Evolutionary conservation across 495 filamentous ascomycete species (phyloP).

Genomic region (Jackrogersella multiformis): DNA sequence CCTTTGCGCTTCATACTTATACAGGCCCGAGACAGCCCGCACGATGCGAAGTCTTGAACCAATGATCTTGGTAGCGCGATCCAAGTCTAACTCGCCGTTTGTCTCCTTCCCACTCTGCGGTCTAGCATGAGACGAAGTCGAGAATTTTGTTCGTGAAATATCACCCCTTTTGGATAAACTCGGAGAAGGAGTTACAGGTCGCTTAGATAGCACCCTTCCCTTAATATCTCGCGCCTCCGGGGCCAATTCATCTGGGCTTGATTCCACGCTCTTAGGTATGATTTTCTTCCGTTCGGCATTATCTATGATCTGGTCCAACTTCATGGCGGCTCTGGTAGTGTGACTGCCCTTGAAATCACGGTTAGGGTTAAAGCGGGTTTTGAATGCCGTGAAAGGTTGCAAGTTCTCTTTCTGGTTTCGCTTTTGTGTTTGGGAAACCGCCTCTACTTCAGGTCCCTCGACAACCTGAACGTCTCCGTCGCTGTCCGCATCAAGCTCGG

Average conservation of each 20-base stretch:
- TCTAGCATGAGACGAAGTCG: slow-evolving; percentile 1
- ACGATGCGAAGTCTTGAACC: slow-evolving; percentile 22
- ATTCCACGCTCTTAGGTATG: slow-evolving; percentile 2
- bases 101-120: background rate
- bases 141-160: slow-evolving; percentile 34
- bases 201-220: slow-evolving; percentile 16
- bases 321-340: background rate
- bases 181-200: slow-evolving; percentile 15
- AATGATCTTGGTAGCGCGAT: slow-evolving; percentile 21
- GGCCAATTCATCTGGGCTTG: slow-evolving; percentile 35
- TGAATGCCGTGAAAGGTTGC: slow-evolving; percentile 4
- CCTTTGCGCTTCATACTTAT: slow-evolving; percentile 22
- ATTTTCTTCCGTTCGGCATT: background rate
- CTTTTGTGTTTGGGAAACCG: background rate
- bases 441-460: background rate
- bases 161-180: slow-evolving; percentile 41
- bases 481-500: slow-evolving; percentile 9
- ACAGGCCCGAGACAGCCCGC: slow-evolving; percentile 38
- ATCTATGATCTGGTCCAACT: slow-evolving; percentile 22
- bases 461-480: slow-evolving; percentile 32
- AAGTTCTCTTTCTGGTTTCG: background rate
- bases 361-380: slow-evolving; percentile 10
- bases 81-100: background rate
- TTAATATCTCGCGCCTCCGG: slow-evolving; percentile 23
- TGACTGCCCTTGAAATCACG: background rate